phyloP scores from a whole-genome alignment of 306 rosid genomes.

The Quercus suber region DNA sequence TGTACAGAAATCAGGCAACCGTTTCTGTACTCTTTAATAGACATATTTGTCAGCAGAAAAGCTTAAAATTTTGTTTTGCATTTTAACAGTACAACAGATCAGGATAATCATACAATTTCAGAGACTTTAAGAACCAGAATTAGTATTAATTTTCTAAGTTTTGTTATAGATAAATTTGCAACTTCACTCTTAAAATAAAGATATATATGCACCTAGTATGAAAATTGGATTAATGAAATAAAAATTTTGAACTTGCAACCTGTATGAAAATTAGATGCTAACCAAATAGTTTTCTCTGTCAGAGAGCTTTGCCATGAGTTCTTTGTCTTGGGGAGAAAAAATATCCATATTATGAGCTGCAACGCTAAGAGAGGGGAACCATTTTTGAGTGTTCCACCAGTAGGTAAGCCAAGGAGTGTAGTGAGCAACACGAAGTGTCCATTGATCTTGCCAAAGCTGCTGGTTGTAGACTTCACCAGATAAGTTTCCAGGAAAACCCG shows the following conservation, averaged over 20 bases:
- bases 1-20: too few species aligned
- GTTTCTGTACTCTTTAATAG: too few species aligned
- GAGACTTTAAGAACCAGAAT: too few species aligned
- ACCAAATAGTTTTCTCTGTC: too few species aligned
- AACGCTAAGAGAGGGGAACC: constrained; percentile 47
- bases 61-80: too few species aligned
- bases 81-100: too few species aligned
- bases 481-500: constrained; percentile 7
- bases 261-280: not conserved
- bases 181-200: too few species aligned
- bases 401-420: constrained; percentile 43
- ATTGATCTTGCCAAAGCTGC: constrained; percentile 42
- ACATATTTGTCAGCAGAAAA: too few species aligned
- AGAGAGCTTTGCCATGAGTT: constrained; percentile 7
- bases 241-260: not conserved
- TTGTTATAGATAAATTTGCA: too few species aligned
- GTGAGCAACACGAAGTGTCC: constrained; percentile 52
- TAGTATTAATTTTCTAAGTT: too few species aligned
- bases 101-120: too few species aligned
- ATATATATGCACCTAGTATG: too few species aligned
- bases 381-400: constrained; percentile 62
- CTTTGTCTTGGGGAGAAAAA: constrained; percentile 39
- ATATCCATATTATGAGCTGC: constrained; percentile 7
- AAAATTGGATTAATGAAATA: not conserved
- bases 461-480: constrained; percentile 31